Percentiles rank a stretch among this genome's conserved stretches.
phyloP scores from a whole-genome alignment of 2,329 filamentous ascomycete genomes.

The Penicillium sp. region DNA sequence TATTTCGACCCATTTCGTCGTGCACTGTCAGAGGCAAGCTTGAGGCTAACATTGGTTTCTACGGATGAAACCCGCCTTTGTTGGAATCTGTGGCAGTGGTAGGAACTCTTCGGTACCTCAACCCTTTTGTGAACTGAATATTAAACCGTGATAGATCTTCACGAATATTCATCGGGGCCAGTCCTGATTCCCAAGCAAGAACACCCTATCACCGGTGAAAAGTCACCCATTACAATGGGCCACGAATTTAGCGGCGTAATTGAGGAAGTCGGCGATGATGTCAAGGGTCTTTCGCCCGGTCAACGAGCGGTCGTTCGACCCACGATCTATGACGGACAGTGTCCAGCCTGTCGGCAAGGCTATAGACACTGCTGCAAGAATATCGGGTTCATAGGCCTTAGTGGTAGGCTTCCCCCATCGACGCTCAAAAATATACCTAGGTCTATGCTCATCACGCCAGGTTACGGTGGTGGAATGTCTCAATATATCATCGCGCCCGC shows the following conservation, averaged over 20 bases:
- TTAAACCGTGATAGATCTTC: constrained; percentile 39
- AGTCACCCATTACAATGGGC: constrained; percentile 59
- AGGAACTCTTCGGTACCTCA: not conserved
- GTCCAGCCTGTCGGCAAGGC: constrained; percentile 53
- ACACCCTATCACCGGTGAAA: constrained; percentile 58
- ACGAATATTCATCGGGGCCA: constrained; percentile 53
- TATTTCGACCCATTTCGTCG: constrained; percentile 15
- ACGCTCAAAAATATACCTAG: not conserved
- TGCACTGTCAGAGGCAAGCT: not conserved
- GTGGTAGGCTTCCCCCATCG: constrained; percentile 35
- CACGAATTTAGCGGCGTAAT: constrained; percentile 65
- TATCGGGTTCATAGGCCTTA: constrained; percentile 54
- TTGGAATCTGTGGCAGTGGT: constrained; percentile 38
- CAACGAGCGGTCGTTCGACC: constrained; percentile 61
- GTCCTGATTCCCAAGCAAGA: constrained; percentile 51
- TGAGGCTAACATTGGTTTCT: constrained; percentile 2
- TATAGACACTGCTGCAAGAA: constrained; percentile 59
- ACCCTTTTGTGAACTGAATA: not conserved
- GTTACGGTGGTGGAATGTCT: constrained; percentile 28
- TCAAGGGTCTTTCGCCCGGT: constrained; percentile 50
- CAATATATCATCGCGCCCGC: constrained; percentile 27
- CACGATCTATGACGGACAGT: constrained; percentile 57
- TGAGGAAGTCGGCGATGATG: constrained; percentile 55
- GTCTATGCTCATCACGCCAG: constrained; percentile 11
- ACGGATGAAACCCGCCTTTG: constrained; percentile 33